Conservation (phyloP, 2,329 filamentous ascomycete species). For the Phoma herbarum region DNA sequence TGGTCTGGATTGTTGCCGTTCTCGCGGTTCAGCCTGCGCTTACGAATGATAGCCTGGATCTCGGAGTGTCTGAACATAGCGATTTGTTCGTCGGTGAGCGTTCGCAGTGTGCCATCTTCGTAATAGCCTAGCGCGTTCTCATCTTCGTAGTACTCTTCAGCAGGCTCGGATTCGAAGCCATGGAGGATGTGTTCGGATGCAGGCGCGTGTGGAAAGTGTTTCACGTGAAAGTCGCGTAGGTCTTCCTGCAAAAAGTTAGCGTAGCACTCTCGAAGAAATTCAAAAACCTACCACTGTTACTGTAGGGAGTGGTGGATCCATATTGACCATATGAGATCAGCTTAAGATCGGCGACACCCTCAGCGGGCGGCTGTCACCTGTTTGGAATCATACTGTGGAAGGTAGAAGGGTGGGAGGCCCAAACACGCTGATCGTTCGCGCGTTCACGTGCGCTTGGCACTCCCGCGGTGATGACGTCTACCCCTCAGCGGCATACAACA, state of each 20-base stretch:
- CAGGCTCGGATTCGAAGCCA: constrained; percentile 22
- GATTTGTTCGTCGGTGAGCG: constrained; percentile 90
- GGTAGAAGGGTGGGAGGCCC: constrained; percentile 17
- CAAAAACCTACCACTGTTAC: constrained; percentile 43
- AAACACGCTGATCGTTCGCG: constrained; percentile 36
- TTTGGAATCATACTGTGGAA: constrained; percentile 25
- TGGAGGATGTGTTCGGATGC: constrained; percentile 47
- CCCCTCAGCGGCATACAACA: constrained; percentile 28
- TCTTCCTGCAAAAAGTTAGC: constrained; percentile 51
- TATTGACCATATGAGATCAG: constrained; percentile 16
- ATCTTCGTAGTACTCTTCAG: constrained; percentile 46
- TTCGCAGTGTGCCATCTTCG: constrained; percentile 83
- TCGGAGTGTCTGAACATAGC: constrained; percentile 91
- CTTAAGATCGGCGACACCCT: constrained; percentile 22
- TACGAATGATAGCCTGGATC: constrained; percentile 71
- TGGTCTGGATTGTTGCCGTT: constrained; percentile 29
- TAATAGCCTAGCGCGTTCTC: constrained; percentile 84
- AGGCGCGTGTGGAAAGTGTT: constrained; percentile 54
- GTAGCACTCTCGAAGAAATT: background rate
- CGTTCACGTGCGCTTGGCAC: constrained; percentile 46
- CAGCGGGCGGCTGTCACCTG: constrained; percentile 27
- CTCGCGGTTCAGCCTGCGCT: constrained; percentile 38
- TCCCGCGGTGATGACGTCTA: constrained; percentile 47
- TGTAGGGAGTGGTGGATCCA: constrained; percentile 41
- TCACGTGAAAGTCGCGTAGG: constrained; percentile 54